Percentiles rank a stretch among this genome's conserved stretches.
Conservation (phyloP, 805 yeast genomes). For the Henningerozyma blattae region DNA sequence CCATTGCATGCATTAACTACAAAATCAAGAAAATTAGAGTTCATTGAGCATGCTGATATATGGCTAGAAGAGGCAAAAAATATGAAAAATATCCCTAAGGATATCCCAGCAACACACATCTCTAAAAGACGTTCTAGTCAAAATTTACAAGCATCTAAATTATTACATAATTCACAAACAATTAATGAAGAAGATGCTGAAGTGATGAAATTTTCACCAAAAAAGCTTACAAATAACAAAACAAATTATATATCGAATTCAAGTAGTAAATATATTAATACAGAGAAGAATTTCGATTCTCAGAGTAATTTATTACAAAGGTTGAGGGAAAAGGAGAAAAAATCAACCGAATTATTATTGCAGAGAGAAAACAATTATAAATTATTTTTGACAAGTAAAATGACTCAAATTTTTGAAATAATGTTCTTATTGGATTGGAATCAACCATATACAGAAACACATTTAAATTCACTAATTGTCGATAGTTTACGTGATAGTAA, state of each 20-base stretch:
- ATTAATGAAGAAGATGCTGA: too few species aligned
- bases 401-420: slow-evolving; percentile 20
- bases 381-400: slow-evolving; percentile 18
- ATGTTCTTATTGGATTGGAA: slow-evolving; percentile 12
- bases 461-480: slow-evolving; percentile 16
- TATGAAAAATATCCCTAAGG: slow-evolving; percentile 5
- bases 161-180: background rate
- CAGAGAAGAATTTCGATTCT: slow-evolving; percentile 11
- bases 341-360: slow-evolving; percentile 15
- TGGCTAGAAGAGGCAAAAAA: slow-evolving; percentile 9
- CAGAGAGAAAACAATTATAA: slow-evolving; percentile 18
- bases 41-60: slow-evolving; percentile 12
- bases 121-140: slow-evolving; percentile 16
- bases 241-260: slow-evolving; percentile 10
- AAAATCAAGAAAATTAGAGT: slow-evolving; percentile 19
- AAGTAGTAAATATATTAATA: slow-evolving; percentile 9
- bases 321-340: slow-evolving; percentile 18
- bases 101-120: slow-evolving; percentile 13
- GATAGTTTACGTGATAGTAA: slow-evolving; percentile 23
- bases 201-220: background rate
- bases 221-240: background rate
- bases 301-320: slow-evolving; percentile 18
- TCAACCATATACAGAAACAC: slow-evolving; percentile 20
- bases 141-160: background rate
- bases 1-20: slow-evolving; percentile 10